Evolutionary conservation across 345 rosid species (phyloP).

Genomic region (Conringia planisiliqua): DNA sequence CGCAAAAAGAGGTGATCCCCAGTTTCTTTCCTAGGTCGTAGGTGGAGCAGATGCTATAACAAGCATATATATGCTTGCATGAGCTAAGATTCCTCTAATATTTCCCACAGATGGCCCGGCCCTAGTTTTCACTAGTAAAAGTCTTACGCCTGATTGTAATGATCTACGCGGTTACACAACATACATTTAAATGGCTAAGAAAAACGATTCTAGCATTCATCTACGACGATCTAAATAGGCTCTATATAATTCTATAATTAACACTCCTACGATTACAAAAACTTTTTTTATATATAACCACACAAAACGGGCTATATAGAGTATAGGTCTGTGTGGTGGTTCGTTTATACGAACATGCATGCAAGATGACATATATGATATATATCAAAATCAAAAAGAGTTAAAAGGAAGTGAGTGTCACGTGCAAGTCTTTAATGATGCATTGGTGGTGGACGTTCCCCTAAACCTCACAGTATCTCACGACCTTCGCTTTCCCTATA

Average conservation of each 20-base stretch:
- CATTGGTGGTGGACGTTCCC: background rate
- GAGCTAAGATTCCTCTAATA: background rate
- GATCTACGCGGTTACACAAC: too few relatives aligned
- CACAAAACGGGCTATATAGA: background rate
- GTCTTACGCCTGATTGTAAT: too few relatives aligned
- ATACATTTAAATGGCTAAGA: too few relatives aligned
- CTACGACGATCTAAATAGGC: too few relatives aligned
- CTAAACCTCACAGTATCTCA: background rate
- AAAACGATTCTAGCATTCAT: too few relatives aligned
- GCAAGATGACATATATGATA: background rate
- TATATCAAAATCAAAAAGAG: background rate
- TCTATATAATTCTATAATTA: too few relatives aligned
- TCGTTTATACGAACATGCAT: background rate
- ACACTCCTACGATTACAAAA: background rate
- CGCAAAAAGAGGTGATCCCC: background rate
- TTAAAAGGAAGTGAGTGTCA: background rate
- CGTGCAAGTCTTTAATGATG: conserved; percentile 1
- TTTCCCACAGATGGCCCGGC: too few relatives aligned
- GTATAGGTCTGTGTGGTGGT: background rate
- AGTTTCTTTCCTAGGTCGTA: background rate
- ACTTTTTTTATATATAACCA: background rate
- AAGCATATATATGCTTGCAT: background rate
- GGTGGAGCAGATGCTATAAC: background rate
- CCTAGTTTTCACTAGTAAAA: too few relatives aligned
- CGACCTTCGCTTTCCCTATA: background rate